Conservation (phyloP, 345 rosid genomes). For the Eucalyptus globulus region DNA sequence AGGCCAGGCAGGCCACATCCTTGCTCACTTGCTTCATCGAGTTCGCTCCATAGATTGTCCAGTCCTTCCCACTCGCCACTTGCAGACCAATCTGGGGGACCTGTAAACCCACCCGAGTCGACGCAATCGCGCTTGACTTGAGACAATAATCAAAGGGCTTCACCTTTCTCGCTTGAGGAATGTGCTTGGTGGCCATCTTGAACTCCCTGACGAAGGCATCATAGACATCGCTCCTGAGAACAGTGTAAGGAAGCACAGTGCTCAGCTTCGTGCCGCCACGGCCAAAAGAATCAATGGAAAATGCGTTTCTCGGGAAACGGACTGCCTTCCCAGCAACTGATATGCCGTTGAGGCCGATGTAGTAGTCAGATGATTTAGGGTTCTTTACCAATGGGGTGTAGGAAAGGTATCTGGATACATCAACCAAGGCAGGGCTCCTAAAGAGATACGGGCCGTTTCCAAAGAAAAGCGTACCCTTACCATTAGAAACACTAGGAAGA, state of each 20-base stretch:
- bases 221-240: conserved; percentile 10
- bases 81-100: conserved; percentile 15
- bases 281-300: neutral
- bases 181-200: neutral
- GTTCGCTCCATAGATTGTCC: conserved; percentile 18
- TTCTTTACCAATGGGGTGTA: conserved; percentile 1
- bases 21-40: conserved; percentile 15
- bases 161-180: conserved; percentile 10
- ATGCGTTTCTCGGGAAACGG: neutral
- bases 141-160: conserved; percentile 18
- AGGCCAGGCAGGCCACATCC: conserved; percentile 21
- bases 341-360: conserved; percentile 2
- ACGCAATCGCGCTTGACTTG: neutral
- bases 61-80: conserved; percentile 5
- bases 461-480: conserved; percentile 9
- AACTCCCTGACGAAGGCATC: neutral
- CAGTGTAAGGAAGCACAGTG: conserved; percentile 9
- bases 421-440: neutral
- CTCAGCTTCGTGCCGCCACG: conserved; percentile 18
- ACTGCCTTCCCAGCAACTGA: neutral
- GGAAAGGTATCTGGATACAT: conserved; percentile 10
- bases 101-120: neutral
- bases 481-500: neutral
- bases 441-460: conserved; percentile 16
- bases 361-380: neutral